These are phyloP conservation scores for Lipomyces sp. DNA, from an alignment of 805 yeast species.

Conservation along the genomic window DNA sequence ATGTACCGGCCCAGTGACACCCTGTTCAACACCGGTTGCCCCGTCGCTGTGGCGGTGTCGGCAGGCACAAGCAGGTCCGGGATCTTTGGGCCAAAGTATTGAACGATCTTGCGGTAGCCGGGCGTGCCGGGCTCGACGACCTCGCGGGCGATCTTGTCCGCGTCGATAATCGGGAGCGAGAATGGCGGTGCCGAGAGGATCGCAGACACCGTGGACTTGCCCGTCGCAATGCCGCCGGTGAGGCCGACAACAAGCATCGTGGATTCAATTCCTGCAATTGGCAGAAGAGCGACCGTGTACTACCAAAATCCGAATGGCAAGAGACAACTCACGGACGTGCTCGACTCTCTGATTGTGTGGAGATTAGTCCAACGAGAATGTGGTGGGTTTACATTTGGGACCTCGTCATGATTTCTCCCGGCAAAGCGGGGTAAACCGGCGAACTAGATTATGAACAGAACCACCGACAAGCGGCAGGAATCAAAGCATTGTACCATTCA, in stretches of 20 bases:
- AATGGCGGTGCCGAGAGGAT: slow-evolving; percentile 43
- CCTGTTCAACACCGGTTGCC: slow-evolving; percentile 53
- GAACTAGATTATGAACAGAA: too few relatives aligned
- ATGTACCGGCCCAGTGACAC: slow-evolving; percentile 73
- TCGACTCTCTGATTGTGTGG: too few relatives aligned
- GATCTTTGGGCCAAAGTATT: slow-evolving; percentile 54
- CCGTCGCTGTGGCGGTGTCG: not conserved
- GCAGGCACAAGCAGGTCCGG: slow-evolving; percentile 43
- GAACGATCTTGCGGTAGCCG: slow-evolving; percentile 66
- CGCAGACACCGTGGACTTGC: slow-evolving; percentile 84
- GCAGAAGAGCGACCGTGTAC: too few relatives aligned
- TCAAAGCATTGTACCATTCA: too few relatives aligned
- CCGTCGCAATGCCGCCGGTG: slow-evolving; percentile 98
- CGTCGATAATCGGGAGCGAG: slow-evolving; percentile 68
- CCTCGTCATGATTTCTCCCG: too few relatives aligned
- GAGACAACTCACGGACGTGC: too few relatives aligned
- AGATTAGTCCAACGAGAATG: too few relatives aligned
- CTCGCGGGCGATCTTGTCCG: slow-evolving; percentile 82
- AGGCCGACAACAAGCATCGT: slow-evolving; percentile 84
- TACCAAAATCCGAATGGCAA: too few relatives aligned
- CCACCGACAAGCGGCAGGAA: too few relatives aligned
- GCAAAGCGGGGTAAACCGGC: too few relatives aligned
- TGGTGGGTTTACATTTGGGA: too few relatives aligned
- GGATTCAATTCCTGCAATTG: too few relatives aligned
- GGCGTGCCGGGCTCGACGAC: slow-evolving; percentile 76